Evolutionary conservation across 495 filamentous ascomycete species (phyloP).

Genomic region (Penicillium desertorum): DNA sequence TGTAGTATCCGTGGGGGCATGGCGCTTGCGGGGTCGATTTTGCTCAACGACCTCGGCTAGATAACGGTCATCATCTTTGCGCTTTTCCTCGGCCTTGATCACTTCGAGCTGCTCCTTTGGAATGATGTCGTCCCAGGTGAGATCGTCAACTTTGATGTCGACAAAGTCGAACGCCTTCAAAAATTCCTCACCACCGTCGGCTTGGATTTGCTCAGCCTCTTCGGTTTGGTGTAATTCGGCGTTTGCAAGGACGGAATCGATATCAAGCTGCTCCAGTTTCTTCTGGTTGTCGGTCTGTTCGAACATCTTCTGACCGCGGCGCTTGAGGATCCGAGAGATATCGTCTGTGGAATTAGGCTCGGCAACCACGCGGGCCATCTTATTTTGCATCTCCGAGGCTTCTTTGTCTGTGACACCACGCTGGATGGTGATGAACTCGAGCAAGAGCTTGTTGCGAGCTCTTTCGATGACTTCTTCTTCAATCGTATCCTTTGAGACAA

Average conservation of each 20-base stretch:
- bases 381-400: slow-evolving; percentile 67
- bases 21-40: slow-evolving; percentile 82
- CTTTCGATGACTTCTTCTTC: slow-evolving; percentile 97
- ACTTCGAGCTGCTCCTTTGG: slow-evolving; percentile 85
- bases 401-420: slow-evolving; percentile 91
- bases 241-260: slow-evolving; percentile 92
- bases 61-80: slow-evolving; percentile 77
- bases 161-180: slow-evolving; percentile 84
- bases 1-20: slow-evolving; percentile 61
- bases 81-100: slow-evolving; percentile 85
- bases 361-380: slow-evolving; percentile 57
- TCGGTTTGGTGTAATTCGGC: slow-evolving; percentile 95
- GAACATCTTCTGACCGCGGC: slow-evolving; percentile 94
- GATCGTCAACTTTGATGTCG: slow-evolving; percentile 88
- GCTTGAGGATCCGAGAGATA: slow-evolving; percentile 89
- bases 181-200: slow-evolving; percentile 90
- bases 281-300: slow-evolving; percentile 93
- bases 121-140: slow-evolving; percentile 98
- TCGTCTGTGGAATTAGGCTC: slow-evolving; percentile 87
- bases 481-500: slow-evolving; percentile 96
- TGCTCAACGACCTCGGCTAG: slow-evolving; percentile 80
- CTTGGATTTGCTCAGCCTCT: slow-evolving; percentile 83
- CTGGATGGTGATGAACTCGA: slow-evolving; percentile 98
- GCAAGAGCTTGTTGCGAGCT: slow-evolving; percentile 93
- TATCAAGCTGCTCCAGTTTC: slow-evolving; percentile 96